These are phyloP conservation scores for Lasiosphaeria hispida DNA, from an alignment of 495 filamentous ascomycete species.

Conservation along the genomic window DNA sequence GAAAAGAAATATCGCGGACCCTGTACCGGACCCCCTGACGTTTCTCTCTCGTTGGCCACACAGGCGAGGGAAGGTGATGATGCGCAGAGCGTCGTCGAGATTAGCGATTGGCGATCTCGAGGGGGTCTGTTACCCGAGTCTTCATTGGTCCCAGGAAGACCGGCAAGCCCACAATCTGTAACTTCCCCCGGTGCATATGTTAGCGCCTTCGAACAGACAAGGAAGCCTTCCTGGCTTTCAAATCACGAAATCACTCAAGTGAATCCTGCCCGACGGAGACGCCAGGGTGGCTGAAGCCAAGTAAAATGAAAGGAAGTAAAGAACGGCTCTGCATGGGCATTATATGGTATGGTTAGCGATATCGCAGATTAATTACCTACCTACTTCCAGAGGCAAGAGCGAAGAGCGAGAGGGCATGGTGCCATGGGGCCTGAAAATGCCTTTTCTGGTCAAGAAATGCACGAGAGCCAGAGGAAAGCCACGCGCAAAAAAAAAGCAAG, in stretches of 20 bases:
- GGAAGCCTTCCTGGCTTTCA: no score
- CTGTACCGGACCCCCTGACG: no score
- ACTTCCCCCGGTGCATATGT: background rate
- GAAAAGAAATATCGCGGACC: no score
- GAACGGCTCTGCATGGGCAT: background rate
- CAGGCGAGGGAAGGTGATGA: background rate
- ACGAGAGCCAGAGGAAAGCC: no score
- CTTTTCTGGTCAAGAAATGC: no score
- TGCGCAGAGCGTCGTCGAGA: conserved; percentile 7
- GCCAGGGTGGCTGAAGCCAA: no score
- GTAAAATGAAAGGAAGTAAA: background rate
- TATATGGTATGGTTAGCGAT: background rate
- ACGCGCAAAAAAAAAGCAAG: no score
- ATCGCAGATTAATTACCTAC: background rate
- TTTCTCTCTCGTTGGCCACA: background rate
- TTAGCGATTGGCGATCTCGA: conserved; percentile 11
- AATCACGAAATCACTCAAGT: no score
- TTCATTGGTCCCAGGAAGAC: background rate
- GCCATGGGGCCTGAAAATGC: background rate
- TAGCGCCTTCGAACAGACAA: background rate
- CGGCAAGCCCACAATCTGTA: background rate
- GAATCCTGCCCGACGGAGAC: no score
- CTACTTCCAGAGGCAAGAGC: background rate
- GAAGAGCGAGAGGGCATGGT: background rate
- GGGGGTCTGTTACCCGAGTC: background rate